Evolutionary conservation across 176 grass and related monocot genomes (phyloP), one percentile per base, ranked within the genome.

Genomic region (Hsuehochloa calcarea): DNA sequence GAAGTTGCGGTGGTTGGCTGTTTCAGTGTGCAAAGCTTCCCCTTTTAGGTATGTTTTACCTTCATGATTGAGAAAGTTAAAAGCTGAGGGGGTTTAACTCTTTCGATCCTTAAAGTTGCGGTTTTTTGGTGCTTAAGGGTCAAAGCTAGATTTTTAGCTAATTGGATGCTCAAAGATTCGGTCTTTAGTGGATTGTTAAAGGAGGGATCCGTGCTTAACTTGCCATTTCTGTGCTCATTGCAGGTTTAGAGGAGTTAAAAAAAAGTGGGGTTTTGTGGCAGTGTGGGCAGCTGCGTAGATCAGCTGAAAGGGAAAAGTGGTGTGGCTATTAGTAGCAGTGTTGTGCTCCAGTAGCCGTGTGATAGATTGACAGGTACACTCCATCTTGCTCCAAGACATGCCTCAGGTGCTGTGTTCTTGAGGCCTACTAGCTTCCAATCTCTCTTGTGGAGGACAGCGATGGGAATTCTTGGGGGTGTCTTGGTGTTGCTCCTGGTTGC

Each of bases 401-500:
- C 74, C 3, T 60, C 58, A 49, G 80, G 22, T 68, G 84, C 45
- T 20, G 74, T 74, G 40, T 67, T 74, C 69, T 68, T 87, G 85
- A 90, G 31, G 40, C 27, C 55, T 77, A 35, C 45, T 43, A 82
- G 34, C 74, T 66, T 78, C 80, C 47, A 37, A 11, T 59, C 40
- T 81, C 73, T 23, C 25, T 70, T 0, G 77, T 26, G 60, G 29
- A 74, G 22, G 26, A 17, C 31, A 14, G 58, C n/a, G 58, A 94
- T 99, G 96, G 84, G 56, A 70, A 27, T 94, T 76, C 68, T 94
- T 47, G 70, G 64, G n/a, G 85, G 61, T 62, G 37, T 92, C 15
- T 77, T 87, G 29, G 8, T 94, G n/a, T 35, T 99, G 70, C 78
- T 96, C 44, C 50, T 92, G 26, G 65, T 91, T 55, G 80, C 22